Evolutionary conservation across 257 asterid genomes (phyloP), one percentile per base, ranked within the genome.

Genomic region (Nicotiana tabacum): DNA sequence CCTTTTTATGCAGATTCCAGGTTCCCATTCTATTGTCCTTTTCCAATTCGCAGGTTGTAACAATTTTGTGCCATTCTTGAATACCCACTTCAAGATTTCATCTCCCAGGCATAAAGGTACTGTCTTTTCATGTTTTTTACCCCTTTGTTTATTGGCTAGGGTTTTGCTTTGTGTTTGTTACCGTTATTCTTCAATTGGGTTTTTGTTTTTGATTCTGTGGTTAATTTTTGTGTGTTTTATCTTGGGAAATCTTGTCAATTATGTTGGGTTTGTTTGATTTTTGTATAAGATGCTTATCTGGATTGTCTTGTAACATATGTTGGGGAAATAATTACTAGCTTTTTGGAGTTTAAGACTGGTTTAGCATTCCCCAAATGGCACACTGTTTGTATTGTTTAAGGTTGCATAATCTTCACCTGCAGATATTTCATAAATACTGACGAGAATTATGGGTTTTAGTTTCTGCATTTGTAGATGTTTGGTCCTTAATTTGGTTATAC

Each of bases 311-410:
- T 1, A 5, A 5, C 27, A 35, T 55, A 5, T 84, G 82, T 18
- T 24, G 51, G 9, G 53, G 35, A 66, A 70, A 29, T 43, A 33
- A 18, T 83, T 76, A 61, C 64, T 37, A 66, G 65, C 3, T 51
- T 37, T 79, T 62, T 69, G 82, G 80, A 82, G 8, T 81, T 77
- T 81, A 82, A 61, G 77, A 46, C 66, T 80, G 82, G 80, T 77
- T 72, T 74, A 24, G 56, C 82, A 32, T 6, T 83, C 55, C 64
- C 27, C 78, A 2, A 66, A 57, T 80, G 66, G 80, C 83, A 15
- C 57, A 68, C 56, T 61, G 80, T 77, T 58, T 53, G 58, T 74
- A n/a, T 77, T 61, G 83, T 80, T 61, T 9, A 5, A 64, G 69
- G 80, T 61, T 82, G 56, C 43, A 24, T 30, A 51, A 35, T 77